Evolutionary conservation across 2,329 filamentous ascomycete genomes (phyloP).

Genomic region (Ophiostoma perfectum): DNA sequence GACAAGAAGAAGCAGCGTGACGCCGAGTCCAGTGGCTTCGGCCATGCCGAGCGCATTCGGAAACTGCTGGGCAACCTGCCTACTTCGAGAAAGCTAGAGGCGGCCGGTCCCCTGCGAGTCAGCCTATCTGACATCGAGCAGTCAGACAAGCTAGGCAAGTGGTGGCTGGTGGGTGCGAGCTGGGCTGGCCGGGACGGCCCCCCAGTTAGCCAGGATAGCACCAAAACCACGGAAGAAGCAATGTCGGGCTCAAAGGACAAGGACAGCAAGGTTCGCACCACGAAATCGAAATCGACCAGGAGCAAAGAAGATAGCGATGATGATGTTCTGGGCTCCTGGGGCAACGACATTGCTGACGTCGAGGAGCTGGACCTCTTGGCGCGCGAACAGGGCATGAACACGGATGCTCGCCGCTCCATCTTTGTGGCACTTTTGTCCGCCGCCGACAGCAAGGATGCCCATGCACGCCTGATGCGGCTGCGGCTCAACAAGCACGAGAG

Average conservation of each 20-base stretch:
- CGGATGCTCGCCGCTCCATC: constrained; percentile 79
- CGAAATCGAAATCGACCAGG: constrained; percentile 28
- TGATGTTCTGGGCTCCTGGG: constrained; percentile 35
- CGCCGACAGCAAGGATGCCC: constrained; percentile 76
- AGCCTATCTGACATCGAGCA: constrained; percentile 76
- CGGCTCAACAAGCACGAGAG: constrained; percentile 81
- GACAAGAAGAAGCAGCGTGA: constrained; percentile 60
- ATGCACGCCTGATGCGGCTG: constrained; percentile 72
- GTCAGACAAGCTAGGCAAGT: constrained; percentile 83
- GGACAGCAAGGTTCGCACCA: constrained; percentile 20
- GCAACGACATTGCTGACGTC: constrained; percentile 61
- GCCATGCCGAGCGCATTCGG: constrained; percentile 83
- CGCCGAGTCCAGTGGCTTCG: constrained; percentile 57
- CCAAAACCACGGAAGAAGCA: constrained; percentile 23
- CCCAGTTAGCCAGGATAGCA: constrained; percentile 2
- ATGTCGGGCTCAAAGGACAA: neutral
- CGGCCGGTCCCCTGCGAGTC: constrained; percentile 75
- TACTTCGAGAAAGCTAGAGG: constrained; percentile 61
- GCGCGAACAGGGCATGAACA: constrained; percentile 77
- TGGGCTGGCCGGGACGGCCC: constrained; percentile 51
- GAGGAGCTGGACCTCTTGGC: constrained; percentile 55
- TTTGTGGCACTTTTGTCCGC: constrained; percentile 88
- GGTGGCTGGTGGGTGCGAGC: constrained; percentile 98
- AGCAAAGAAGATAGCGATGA: constrained; percentile 32
- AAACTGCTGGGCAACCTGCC: constrained; percentile 72